Conservation (phyloP, 495 filamentous ascomycete species). For the Xylaria venustula region DNA sequence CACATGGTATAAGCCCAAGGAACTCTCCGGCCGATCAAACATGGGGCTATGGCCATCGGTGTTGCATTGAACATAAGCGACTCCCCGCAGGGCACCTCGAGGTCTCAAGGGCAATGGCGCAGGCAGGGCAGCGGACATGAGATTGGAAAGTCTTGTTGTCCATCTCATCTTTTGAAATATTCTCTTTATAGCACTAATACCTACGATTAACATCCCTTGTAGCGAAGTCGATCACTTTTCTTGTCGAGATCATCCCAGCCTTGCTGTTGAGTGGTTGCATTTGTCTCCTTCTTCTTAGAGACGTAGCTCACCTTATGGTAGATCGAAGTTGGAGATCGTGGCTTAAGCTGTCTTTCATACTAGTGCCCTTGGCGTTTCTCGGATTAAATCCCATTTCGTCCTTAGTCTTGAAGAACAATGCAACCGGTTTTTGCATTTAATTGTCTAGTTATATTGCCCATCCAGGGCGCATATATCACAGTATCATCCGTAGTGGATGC, state of each 20-base stretch:
- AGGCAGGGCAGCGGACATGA: neutral
- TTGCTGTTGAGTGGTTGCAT: too few relatives aligned
- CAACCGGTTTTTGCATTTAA: too few relatives aligned
- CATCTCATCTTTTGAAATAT: neutral
- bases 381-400: too few relatives aligned
- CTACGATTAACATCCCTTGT: neutral
- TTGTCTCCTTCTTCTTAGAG: too few relatives aligned
- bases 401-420: too few relatives aligned
- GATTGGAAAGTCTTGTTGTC: conserved; percentile 1
- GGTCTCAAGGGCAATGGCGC: neutral
- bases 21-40: neutral
- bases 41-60: neutral
- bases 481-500: too few relatives aligned
- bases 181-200: neutral
- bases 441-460: too few relatives aligned
- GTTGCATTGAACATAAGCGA: neutral
- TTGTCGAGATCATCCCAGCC: neutral
- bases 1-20: neutral
- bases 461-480: too few relatives aligned
- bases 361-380: too few relatives aligned
- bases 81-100: neutral
- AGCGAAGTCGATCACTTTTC: neutral
- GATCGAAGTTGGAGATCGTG: too few relatives aligned
- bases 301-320: too few relatives aligned
- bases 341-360: too few relatives aligned